These are phyloP conservation scores for Lipomyces anomalus DNA, from an alignment of 805 yeast genomes.

Conservation along the genomic window DNA sequence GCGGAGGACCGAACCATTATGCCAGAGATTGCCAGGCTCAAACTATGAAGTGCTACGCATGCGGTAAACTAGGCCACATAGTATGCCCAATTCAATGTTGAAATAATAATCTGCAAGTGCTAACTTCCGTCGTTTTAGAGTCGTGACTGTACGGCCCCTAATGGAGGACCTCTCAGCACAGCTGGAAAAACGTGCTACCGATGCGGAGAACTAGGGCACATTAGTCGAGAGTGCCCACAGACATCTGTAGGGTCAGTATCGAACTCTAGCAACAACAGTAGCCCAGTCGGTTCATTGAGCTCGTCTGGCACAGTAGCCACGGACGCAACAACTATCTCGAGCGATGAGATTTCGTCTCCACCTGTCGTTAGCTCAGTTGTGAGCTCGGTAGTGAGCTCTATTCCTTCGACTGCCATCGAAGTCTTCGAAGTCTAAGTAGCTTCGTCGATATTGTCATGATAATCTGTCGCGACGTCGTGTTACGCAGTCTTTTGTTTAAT, in stretches of 20 bases:
- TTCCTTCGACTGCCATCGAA: too few relatives aligned
- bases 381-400: too few relatives aligned
- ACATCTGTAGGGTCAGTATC: background rate
- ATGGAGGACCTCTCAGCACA: slow-evolving; percentile 26
- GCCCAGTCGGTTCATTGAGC: background rate
- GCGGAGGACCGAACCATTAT: slow-evolving; percentile 86
- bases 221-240: slow-evolving; percentile 33
- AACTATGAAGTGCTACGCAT: slow-evolving; percentile 74
- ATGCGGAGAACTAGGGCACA: slow-evolving; percentile 73
- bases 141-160: slow-evolving; percentile 28
- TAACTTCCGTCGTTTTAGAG: slow-evolving; percentile 1
- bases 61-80: slow-evolving; percentile 83
- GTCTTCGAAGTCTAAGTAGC: too few relatives aligned
- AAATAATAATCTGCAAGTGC: background rate
- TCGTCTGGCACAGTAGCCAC: background rate
- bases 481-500: too few relatives aligned
- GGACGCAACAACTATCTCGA: background rate
- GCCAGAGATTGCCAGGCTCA: slow-evolving; percentile 82
- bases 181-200: slow-evolving; percentile 57
- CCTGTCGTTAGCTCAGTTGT: too few relatives aligned
- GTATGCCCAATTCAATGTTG: slow-evolving; percentile 58
- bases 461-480: too few relatives aligned
- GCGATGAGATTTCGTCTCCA: too few relatives aligned
- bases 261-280: background rate
- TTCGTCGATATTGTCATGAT: too few relatives aligned